Conservation (phyloP, 495 filamentous ascomycete species). For the Glutinoglossum americanum region DNA sequence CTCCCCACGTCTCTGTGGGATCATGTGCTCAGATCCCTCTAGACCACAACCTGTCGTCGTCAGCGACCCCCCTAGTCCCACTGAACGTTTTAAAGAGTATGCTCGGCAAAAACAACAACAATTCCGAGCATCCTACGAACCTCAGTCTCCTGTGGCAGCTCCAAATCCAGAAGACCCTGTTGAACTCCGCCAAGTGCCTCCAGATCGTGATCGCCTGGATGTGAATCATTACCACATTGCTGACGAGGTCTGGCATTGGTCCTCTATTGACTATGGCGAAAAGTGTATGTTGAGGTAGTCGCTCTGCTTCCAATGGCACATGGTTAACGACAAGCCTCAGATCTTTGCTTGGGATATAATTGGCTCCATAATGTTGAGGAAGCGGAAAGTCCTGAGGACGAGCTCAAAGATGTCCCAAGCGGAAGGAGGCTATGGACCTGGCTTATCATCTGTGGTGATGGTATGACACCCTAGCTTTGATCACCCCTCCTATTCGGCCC, state of each 20-base stretch:
- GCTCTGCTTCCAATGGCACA: not conserved
- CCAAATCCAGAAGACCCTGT: slow-evolving; percentile 12
- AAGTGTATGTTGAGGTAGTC: slow-evolving; percentile 21
- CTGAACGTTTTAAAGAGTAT: slow-evolving; percentile 1
- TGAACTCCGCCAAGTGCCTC: slow-evolving; percentile 6
- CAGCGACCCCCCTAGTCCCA: not conserved
- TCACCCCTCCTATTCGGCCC: not conserved
- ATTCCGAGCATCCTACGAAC: not conserved
- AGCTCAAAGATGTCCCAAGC: slow-evolving; percentile 28
- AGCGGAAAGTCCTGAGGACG: not conserved
- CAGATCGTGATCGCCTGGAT: slow-evolving; percentile 8
- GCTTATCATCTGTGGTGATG: slow-evolving; percentile 64
- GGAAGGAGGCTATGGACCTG: slow-evolving; percentile 54
- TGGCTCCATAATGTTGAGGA: slow-evolving; percentile 39
- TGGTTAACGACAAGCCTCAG: slow-evolving; percentile 17
- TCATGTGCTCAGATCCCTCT: slow-evolving; percentile 39
- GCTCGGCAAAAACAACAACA: not conserved
- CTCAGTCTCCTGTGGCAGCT: not conserved
- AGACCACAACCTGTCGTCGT: slow-evolving; percentile 10
- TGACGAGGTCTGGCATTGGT: slow-evolving; percentile 44
- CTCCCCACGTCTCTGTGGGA: slow-evolving; percentile 39
- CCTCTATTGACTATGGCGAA: slow-evolving; percentile 35
- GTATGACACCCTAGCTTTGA: slow-evolving; percentile 18
- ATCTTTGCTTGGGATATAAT: slow-evolving; percentile 67
- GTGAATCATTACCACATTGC: slow-evolving; percentile 29